These are phyloP conservation scores for Aspergillus oerlinghausenensis DNA, from an alignment of 2,329 filamentous ascomycete genomes.

Conservation along the genomic window DNA sequence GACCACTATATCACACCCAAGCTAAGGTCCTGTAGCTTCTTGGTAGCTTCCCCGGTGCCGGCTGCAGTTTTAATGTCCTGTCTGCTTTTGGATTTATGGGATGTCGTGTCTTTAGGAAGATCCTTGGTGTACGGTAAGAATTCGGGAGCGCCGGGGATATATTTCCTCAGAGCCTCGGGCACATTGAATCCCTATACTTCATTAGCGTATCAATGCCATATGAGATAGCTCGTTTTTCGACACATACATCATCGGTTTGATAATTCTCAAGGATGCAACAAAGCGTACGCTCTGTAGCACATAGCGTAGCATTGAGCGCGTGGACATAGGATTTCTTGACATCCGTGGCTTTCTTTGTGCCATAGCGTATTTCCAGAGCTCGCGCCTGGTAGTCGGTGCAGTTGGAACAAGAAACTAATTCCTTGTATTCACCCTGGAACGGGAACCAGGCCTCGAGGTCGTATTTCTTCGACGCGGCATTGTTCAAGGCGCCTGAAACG, in stretches of 20 bases:
- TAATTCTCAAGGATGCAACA: conserved; percentile 98
- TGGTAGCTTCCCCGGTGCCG: conserved; percentile 31
- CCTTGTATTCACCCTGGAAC: conserved; percentile 96
- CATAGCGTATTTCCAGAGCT: conserved; percentile 87
- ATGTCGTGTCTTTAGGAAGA: conserved; percentile 69
- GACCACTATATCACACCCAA: neutral
- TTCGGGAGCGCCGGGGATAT: conserved; percentile 81
- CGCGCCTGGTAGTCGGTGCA: conserved; percentile 97
- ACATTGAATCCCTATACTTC: conserved; percentile 63
- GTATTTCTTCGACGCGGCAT: conserved; percentile 84
- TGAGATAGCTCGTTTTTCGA: neutral
- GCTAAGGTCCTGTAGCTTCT: conserved; percentile 40
- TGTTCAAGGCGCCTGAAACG: conserved; percentile 93
- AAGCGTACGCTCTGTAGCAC: conserved; percentile 84
- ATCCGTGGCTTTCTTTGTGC: conserved; percentile 79
- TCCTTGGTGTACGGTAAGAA: conserved; percentile 89
- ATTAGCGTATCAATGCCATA: conserved; percentile 15
- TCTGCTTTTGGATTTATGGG: conserved; percentile 51
- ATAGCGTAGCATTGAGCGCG: conserved; percentile 82
- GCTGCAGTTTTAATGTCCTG: conserved; percentile 22
- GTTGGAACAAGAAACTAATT: conserved; percentile 95
- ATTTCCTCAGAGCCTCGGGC: conserved; percentile 79
- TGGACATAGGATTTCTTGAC: conserved; percentile 91
- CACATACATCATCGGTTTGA: conserved; percentile 74
- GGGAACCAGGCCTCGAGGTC: conserved; percentile 97